Evolutionary conservation across 2,329 filamentous ascomycete genomes (phyloP), one percentile per base, ranked within the genome.

Genomic region (Emmonsiellopsis sp.): DNA sequence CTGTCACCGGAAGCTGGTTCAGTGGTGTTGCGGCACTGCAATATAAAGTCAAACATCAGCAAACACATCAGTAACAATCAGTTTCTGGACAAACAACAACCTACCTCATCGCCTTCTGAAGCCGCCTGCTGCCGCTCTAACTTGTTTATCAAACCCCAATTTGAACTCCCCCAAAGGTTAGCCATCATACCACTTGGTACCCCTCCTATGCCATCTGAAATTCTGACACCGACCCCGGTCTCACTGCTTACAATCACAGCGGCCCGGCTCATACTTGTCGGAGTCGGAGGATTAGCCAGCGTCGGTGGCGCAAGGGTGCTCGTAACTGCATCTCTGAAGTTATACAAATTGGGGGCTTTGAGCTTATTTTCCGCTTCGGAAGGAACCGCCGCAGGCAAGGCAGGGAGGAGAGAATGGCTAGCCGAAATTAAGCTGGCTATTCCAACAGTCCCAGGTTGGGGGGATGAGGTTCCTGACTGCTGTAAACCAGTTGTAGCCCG

Each of bases 121-220:
- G 62, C 56, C n/a, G 58, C 59, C 13, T 80, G 77, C 45, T 80
- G 78, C 17, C 74, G 71, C 60, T 79, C 80, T 37, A 86, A 66
- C 36, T 78, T 76, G 59, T 86, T 85, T 55, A 86, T 71, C 58
- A 81, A 80, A 11, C 82, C 82, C 88, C 90, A 95, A 46, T 90
- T 85, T 53, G 83, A 86, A 63, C 85, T 94, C 49, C 92, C 92
- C 92, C 92, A 97, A 53, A 94, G 80, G 66, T 97, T 97, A 34
- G 91, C 91, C 75, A 95, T 82, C 56, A 96, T 83, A 11, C 88
- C 89, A 49, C 87, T 87, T 1, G 91, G 88, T 70, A 95, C 82
- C 21, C 81, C 81, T 42, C 86, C 82, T n/a, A 78, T 78, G 46
- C 76, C 81, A 61, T 83, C 80, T 55, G 74, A 74, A 48, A 73